A percentile compares a stretch with the other conserved stretches of the same genome.
Conservation (phyloP, 371 early-diverging fungal genomes). For the Batkoa obscura region DNA sequence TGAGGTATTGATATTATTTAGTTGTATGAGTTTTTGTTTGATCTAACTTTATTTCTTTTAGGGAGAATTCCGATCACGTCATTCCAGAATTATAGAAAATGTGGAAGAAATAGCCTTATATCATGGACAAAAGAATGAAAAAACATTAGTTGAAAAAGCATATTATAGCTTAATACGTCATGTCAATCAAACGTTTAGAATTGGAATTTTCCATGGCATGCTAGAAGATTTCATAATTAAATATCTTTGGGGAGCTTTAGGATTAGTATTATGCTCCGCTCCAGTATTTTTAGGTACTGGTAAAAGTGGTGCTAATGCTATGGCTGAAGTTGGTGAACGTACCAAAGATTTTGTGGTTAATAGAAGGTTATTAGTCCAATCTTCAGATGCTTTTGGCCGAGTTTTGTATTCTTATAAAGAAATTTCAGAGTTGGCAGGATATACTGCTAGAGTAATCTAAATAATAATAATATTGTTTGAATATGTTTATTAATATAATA, state of each 20-base stretch:
- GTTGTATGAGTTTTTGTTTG: neutral
- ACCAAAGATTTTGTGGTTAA: conserved; percentile 70
- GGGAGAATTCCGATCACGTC: conserved; percentile 77
- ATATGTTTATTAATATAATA: neutral
- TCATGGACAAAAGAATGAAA: conserved; percentile 56
- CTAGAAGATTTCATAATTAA: conserved; percentile 80
- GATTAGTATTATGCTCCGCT: conserved; percentile 67
- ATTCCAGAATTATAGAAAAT: conserved; percentile 68
- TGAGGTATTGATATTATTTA: conserved; percentile 10
- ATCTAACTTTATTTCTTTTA: conserved; percentile 27
- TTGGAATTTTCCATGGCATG: conserved; percentile 69
- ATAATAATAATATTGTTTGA: conserved; percentile 13
- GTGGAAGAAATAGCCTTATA: conserved; percentile 81
- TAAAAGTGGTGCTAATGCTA: neutral
- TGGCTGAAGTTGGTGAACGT: neutral
- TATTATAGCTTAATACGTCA: conserved; percentile 60
- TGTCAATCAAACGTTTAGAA: conserved; percentile 56
- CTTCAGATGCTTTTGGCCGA: conserved; percentile 77
- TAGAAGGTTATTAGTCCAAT: conserved; percentile 54
- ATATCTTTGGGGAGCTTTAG: conserved; percentile 89
- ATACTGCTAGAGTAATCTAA: conserved; percentile 58
- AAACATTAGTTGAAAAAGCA: conserved; percentile 45
- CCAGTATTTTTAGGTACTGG: conserved; percentile 66
- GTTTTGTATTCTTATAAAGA: conserved; percentile 85
- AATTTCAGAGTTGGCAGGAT: conserved; percentile 74